Evolutionary conservation across 176 grass and related monocot genomes (phyloP).

Genomic region (Oryza glaberrima): DNA sequence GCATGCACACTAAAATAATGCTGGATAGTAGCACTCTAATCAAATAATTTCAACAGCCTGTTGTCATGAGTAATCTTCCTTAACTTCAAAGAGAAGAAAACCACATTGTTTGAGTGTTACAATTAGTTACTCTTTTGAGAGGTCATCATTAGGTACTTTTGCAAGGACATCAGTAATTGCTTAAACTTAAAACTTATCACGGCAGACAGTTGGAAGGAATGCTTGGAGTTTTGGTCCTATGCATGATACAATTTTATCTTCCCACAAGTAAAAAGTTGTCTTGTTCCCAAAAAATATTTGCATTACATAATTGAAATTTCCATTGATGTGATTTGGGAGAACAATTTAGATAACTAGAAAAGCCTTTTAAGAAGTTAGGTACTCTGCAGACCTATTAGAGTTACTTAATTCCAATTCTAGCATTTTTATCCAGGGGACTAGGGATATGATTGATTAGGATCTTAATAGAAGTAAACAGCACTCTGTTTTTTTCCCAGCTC

Average conservation of each 20-base stretch:
- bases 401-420: neutral
- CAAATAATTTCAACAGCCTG: neutral
- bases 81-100: conserved; percentile 38
- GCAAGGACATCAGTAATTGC: neutral
- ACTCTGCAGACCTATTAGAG: neutral
- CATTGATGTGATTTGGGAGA: neutral
- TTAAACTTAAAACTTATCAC: conserved; percentile 16
- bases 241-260: neutral
- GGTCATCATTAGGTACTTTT: conserved; percentile 24
- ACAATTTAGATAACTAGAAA: conserved; percentile 7
- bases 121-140: neutral
- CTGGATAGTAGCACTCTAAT: neutral
- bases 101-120: neutral
- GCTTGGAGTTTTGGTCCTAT: neutral
- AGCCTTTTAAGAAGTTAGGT: neutral
- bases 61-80: conserved; percentile 20
- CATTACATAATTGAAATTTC: neutral
- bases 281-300: conserved; percentile 7
- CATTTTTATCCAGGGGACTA: neutral
- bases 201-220: neutral
- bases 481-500: neutral
- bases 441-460: conserved; percentile 18
- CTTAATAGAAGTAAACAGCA: conserved; percentile 7
- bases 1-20: neutral
- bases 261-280: conserved; percentile 1